Base-by-base conservation (phyloP, 2,329 filamentous ascomycete genomes). In the Ceratocystis cubensis region DNA sequence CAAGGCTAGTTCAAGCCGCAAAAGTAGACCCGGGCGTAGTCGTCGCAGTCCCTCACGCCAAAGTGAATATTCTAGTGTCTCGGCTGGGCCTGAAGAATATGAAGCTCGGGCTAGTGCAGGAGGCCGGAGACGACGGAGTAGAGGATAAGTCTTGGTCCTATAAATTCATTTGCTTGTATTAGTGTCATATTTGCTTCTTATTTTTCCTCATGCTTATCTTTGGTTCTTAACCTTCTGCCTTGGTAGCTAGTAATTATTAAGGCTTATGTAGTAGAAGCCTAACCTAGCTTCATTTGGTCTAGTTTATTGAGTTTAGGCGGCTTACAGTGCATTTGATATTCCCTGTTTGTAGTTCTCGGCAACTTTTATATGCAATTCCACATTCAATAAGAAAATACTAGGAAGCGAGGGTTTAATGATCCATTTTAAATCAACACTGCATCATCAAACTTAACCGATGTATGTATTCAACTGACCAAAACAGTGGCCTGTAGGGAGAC, bases 41-140 rank as follows among this genome's bases (percentile, higher is more conserved):
- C 59, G 50, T 15, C 37, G 61, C 28, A 66, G 61, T 22, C 44
- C 45, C 45, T 64, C 66, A 3, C 62, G 64, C 22, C 63, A 65
- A 37, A 67, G 63, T 7, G 66, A 66, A 4, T 64, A 61, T 44
- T 63, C 59, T 25, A 68, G 41, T n/a, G 50, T 68, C 17, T 63
- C 64, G 20, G 50, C 17, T 5, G 61, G 45, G 15, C 45, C 64
- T n/a, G 50, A 63, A 20, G 64, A 20, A 33, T 53, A 56, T 28
- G 64, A 68, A 15, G 41, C 33, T 7, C 53, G 41, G 30, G 17
- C 25, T 8, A 56, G 28, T 13, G 33, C 15, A 10, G 57, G 28
- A 13, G 20, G 25, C 17, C 53, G 63, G 44, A 41, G 25, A 25
- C 53, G 63, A 17, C 45, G 61, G 61, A 64, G 63, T 33, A 62